phyloP scores from a whole-genome alignment of 306 rosid genomes.

The Begonia loranthoides region DNA sequence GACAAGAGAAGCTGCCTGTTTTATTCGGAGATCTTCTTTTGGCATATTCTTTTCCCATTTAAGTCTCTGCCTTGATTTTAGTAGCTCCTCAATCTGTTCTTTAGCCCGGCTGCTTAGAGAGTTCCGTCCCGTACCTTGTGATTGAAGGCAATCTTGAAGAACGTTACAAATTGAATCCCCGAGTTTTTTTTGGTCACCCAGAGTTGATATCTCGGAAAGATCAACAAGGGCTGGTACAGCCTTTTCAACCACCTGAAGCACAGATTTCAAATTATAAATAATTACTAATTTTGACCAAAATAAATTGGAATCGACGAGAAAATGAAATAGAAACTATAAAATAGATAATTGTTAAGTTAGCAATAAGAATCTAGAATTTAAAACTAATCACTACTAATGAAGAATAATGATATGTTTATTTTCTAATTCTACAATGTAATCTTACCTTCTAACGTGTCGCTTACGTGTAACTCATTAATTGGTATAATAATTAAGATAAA shows the following conservation, averaged over 20 bases:
- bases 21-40: constrained; percentile 92
- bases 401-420: too few relatives aligned
- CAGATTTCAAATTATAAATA: too few relatives aligned
- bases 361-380: too few relatives aligned
- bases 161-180: constrained; percentile 75
- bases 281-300: too few relatives aligned
- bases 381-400: too few relatives aligned
- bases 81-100: constrained; percentile 77
- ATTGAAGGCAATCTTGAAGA: constrained; percentile 81
- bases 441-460: too few relatives aligned
- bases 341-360: too few relatives aligned
- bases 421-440: too few relatives aligned
- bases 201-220: constrained; percentile 76
- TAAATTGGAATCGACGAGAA: too few relatives aligned
- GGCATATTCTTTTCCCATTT: constrained; percentile 95
- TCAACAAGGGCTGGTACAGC: constrained; percentile 83
- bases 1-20: constrained; percentile 96
- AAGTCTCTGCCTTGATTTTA: constrained; percentile 64
- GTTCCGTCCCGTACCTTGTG: constrained; percentile 63
- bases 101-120: constrained; percentile 41
- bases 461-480: too few relatives aligned
- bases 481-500: too few relatives aligned
- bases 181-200: constrained; percentile 86
- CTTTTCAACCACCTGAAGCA: constrained; percentile 72
- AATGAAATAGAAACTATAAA: too few relatives aligned